Evolutionary conservation across 805 yeast species (phyloP).

Genomic region (Spathaspora gorwiae): DNA sequence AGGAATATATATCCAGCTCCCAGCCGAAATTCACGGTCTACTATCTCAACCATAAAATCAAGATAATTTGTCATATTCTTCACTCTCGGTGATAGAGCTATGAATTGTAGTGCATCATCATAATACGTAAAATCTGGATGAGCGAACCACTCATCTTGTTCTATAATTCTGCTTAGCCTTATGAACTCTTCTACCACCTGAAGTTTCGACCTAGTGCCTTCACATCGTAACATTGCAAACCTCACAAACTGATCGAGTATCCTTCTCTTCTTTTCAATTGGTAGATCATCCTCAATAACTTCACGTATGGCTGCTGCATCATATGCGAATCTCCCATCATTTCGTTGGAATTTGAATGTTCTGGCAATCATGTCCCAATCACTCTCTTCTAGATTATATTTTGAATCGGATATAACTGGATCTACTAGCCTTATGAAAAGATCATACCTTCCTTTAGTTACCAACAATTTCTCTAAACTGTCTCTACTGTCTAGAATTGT

Average conservation of each 20-base stretch:
- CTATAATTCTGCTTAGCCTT: not conserved
- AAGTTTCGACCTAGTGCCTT: not conserved
- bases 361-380: too few species aligned
- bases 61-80: not conserved
- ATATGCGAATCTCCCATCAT: too few species aligned
- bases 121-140: not conserved
- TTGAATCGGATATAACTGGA: not conserved
- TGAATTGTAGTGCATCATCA: not conserved
- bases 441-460: not conserved
- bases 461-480: not conserved
- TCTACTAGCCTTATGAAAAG: not conserved
- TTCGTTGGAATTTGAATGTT: too few species aligned
- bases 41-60: not conserved
- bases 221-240: not conserved
- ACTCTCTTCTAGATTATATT: too few species aligned
- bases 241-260: not conserved
- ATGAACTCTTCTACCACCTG: not conserved
- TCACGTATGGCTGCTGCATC: not conserved
- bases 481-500: not conserved
- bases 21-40: not conserved
- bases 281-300: not conserved
- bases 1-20: not conserved
- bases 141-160: not conserved
- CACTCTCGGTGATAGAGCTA: slow-evolving; percentile 2
- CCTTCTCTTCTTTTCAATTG: not conserved